A percentile compares a stretch with the other conserved stretches of the same genome.
These are phyloP conservation scores for Conticribra weissflogii DNA, from an alignment of 108 stramenopile genomes.

Conservation along the genomic window DNA sequence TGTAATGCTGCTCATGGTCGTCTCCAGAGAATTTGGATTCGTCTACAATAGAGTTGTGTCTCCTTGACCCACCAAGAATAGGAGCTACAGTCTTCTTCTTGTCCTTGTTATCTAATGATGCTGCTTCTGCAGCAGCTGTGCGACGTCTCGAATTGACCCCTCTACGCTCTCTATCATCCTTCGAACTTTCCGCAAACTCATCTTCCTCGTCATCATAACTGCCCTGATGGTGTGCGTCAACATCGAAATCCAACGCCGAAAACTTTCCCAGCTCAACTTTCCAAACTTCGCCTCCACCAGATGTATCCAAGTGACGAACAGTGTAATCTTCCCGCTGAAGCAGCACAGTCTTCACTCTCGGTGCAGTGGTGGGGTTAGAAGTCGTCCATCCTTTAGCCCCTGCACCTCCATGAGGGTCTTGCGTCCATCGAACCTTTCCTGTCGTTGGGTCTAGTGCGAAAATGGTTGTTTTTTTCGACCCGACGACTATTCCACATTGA, in stretches of 20 bases:
- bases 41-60: conserved; percentile 4
- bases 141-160: conserved; percentile 16
- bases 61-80: conserved; percentile 27
- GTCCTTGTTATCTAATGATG: conserved; percentile 16
- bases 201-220: conserved; percentile 2
- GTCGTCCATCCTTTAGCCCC: conserved; percentile 29
- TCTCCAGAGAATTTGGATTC: conserved; percentile 13
- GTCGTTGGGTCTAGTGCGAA: conserved; percentile 66
- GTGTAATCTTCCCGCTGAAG: conserved; percentile 81
- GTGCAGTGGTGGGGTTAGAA: conserved; percentile 21
- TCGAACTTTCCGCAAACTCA: conserved; percentile 14
- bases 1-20: conserved; percentile 5
- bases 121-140: conserved; percentile 34
- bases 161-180: conserved; percentile 13
- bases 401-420: conserved; percentile 38
- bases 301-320: conserved; percentile 67
- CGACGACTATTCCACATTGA: conserved; percentile 80
- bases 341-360: conserved; percentile 49
- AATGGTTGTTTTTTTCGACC: conserved; percentile 69
- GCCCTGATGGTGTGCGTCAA: conserved; percentile 22
- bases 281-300: conserved; percentile 73
- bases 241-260: conserved; percentile 71
- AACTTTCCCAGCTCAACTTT: conserved; percentile 76
- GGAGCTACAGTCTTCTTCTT: conserved; percentile 22
- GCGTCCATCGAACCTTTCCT: conserved; percentile 67